phyloP scores from a whole-genome alignment of 345 rosid genomes.

The Rhizophora apiculata region DNA sequence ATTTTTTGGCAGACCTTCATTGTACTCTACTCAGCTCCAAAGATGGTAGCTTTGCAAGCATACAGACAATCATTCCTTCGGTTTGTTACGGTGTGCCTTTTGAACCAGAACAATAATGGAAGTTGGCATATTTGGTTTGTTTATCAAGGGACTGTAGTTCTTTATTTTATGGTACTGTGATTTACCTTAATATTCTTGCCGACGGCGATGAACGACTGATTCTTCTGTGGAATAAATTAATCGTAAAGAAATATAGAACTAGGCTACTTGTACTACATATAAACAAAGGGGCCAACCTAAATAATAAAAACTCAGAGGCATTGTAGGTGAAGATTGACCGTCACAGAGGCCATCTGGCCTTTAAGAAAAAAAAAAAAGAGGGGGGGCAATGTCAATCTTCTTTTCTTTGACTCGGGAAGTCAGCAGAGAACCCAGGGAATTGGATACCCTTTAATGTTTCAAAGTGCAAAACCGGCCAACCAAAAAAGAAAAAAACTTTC shows the following conservation, averaged over 20 bases:
- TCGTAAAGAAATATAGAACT: slow-evolving; percentile 10
- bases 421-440: slow-evolving; percentile 2
- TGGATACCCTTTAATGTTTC: slow-evolving; percentile 6
- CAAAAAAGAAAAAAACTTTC: neutral
- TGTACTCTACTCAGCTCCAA: neutral
- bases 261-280: neutral
- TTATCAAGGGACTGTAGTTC: neutral
- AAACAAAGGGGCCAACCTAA: neutral
- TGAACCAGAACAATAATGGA: neutral
- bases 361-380: neutral
- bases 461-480: neutral
- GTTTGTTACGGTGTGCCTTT: neutral
- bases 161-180: neutral
- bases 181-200: slow-evolving; percentile 8
- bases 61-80: neutral
- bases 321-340: slow-evolving; percentile 22
- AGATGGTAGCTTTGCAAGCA: neutral
- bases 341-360: slow-evolving; percentile 16
- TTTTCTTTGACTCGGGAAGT: slow-evolving; percentile 11
- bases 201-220: slow-evolving; percentile 16
- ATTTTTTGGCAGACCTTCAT: neutral
- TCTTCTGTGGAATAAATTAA: slow-evolving; percentile 1
- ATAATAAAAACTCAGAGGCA: slow-evolving; percentile 2
- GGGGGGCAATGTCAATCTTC: slow-evolving; percentile 23
- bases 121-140: neutral